These are phyloP conservation scores for Pseudopithomyces chartarum DNA, from an alignment of 2,329 filamentous ascomycete genomes.

Conservation along the genomic window DNA sequence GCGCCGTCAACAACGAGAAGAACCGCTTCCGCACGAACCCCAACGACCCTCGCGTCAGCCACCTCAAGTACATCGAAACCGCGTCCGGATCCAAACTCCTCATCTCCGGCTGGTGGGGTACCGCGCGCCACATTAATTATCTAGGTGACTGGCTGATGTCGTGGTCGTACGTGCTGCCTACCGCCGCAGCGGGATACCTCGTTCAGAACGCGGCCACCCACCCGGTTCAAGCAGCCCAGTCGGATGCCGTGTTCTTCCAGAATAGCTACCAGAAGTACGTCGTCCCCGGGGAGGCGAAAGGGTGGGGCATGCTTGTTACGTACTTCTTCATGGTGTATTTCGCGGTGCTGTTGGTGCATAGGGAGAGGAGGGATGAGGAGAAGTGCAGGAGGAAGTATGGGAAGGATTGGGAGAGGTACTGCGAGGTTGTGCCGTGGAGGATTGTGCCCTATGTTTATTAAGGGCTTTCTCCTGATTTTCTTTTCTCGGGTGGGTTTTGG, in stretches of 20 bases:
- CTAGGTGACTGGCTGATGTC: constrained; percentile 93
- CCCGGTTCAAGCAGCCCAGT: constrained; percentile 45
- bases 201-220: constrained; percentile 58
- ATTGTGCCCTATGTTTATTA: constrained; percentile 88
- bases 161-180: constrained; percentile 89
- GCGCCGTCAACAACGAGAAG: constrained; percentile 92
- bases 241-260: constrained; percentile 59
- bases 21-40: constrained; percentile 91
- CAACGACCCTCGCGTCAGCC: constrained; percentile 74
- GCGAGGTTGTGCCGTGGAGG: constrained; percentile 76
- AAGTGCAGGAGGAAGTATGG: constrained; percentile 93
- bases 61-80: constrained; percentile 87
- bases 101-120: constrained; percentile 90
- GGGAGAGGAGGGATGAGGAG: constrained; percentile 84
- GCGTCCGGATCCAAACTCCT: constrained; percentile 80
- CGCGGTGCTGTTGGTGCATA: constrained; percentile 81
- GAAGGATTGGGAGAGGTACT: constrained; percentile 89
- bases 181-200: constrained; percentile 80
- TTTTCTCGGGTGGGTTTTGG: too few relatives aligned
- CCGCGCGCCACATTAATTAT: constrained; percentile 93
- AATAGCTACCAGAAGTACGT: constrained; percentile 67
- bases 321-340: constrained; percentile 98
- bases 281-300: constrained; percentile 72
- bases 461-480: too few relatives aligned
- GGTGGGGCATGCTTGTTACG: constrained; percentile 85